Percentiles rank a stretch among this genome's conserved stretches.
These are phyloP conservation scores for Aspergillus conjunctus DNA, from an alignment of 495 filamentous ascomycete species.

Conservation along the genomic window DNA sequence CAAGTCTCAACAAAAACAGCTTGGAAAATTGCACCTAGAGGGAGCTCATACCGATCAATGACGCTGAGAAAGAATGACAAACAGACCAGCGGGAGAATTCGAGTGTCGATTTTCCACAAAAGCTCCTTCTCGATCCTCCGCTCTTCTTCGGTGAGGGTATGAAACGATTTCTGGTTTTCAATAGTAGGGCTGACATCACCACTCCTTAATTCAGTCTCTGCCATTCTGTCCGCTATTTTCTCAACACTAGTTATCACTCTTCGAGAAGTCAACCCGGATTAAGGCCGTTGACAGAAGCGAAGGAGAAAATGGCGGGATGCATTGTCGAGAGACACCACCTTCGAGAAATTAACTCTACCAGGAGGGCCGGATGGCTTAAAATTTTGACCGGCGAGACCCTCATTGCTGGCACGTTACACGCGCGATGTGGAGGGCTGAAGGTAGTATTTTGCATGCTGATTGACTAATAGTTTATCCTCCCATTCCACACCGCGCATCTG, in stretches of 20 bases:
- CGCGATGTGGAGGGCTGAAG: background rate
- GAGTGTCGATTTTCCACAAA: constrained; percentile 41
- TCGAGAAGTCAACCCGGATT: too few species aligned
- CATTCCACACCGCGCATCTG: background rate
- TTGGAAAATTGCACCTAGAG: background rate
- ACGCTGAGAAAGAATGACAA: constrained; percentile 50
- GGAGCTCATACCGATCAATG: constrained; percentile 36
- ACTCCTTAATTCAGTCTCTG: background rate
- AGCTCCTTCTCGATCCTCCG: constrained; percentile 41
- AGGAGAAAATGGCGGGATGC: too few species aligned
- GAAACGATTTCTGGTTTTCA: background rate
- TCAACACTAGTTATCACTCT: background rate
- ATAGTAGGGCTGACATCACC: background rate
- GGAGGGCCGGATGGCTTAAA: background rate
- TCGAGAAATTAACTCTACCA: too few species aligned
- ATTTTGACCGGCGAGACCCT: background rate
- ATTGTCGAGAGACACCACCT: too few species aligned
- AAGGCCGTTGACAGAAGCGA: too few species aligned
- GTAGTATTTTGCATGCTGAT: background rate
- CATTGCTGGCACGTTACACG: constrained; percentile 2
- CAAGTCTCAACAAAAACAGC: background rate
- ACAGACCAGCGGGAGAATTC: constrained; percentile 48
- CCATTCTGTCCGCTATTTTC: background rate
- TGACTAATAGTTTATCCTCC: background rate
- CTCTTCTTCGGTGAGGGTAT: constrained; percentile 12